These are phyloP conservation scores for Lagenaria siceraria DNA, from an alignment of 306 rosid species.

Conservation along the genomic window DNA sequence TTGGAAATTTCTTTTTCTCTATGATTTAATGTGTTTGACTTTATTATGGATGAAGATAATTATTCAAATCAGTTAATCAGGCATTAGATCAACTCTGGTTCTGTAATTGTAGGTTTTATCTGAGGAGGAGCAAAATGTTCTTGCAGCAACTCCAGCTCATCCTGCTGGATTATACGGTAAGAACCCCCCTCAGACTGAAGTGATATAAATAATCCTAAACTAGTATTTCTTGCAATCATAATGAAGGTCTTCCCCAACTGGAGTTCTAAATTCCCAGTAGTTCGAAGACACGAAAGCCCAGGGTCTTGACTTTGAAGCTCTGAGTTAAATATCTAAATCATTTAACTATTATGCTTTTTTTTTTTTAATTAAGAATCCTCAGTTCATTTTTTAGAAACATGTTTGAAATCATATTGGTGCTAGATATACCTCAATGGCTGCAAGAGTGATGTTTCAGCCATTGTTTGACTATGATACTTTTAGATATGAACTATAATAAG, in stretches of 20 bases:
- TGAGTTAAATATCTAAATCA: neutral
- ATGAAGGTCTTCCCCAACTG: neutral
- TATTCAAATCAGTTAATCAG: neutral
- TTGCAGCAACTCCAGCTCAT: constrained; percentile 94
- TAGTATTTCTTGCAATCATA: neutral
- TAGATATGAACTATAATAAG: constrained; percentile 8
- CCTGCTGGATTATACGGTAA: constrained; percentile 78
- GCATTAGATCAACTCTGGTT: neutral
- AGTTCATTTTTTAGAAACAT: neutral
- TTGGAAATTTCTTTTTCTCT: neutral
- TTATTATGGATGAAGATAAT: neutral
- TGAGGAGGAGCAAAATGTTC: constrained; percentile 63
- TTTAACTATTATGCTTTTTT: neutral
- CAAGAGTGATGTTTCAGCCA: neutral
- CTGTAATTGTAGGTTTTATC: constrained; percentile 57
- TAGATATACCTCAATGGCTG: neutral
- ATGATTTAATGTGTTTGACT: neutral
- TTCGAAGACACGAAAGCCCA: neutral
- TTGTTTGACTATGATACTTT: neutral
- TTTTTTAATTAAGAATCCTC: too few species aligned
- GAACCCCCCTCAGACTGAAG: constrained; percentile 5
- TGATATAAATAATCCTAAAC: neutral
- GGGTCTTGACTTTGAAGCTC: neutral
- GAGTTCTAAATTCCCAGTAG: neutral
- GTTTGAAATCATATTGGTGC: neutral